Percentiles rank a stretch among this genome's conserved stretches.
Evolutionary conservation across 306 rosid species (phyloP).

Genomic region (Gastrolobium villosum): DNA sequence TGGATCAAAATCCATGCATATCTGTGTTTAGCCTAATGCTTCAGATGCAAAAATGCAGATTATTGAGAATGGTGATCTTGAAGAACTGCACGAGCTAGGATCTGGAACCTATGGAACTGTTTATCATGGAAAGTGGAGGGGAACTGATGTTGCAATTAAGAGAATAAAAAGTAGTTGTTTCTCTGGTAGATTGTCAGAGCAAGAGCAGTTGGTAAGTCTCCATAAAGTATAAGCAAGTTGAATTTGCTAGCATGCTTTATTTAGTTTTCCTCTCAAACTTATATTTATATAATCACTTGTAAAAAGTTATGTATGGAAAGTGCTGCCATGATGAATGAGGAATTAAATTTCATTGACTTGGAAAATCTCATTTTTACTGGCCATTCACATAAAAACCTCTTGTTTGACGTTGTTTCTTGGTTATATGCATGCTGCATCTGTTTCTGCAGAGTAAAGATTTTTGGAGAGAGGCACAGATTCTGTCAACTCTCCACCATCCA

Average conservation of each 20-base stretch:
- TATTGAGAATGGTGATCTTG: conserved; percentile 82
- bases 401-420: conserved; percentile 8
- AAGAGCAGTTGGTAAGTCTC: conserved; percentile 85
- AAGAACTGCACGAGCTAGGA: conserved; percentile 87
- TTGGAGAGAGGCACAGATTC: conserved; percentile 95
- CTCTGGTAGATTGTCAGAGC: conserved; percentile 84
- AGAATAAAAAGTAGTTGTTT: conserved; percentile 95
- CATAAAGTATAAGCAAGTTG: conserved; percentile 35
- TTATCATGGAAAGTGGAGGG: conserved; percentile 97
- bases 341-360: conserved; percentile 38
- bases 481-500: conserved; percentile 98
- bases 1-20: conserved; percentile 20
- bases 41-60: conserved; percentile 66
- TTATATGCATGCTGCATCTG: conserved; percentile 34
- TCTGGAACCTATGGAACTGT: conserved; percentile 99
- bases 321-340: conserved; percentile 9
- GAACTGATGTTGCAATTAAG: conserved; percentile 97
- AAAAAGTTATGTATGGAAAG: conserved; percentile 12
- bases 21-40: conserved; percentile 37
- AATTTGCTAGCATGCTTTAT: conserved; percentile 21
- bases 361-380: conserved; percentile 38
- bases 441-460: conserved; percentile 79
- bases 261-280: conserved; percentile 33
- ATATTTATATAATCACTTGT: conserved; percentile 22
- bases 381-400: conserved; percentile 9